Conservation (phyloP, 1,284 basidiomycete species). For the Taiwanofungus camphoratus region DNA sequence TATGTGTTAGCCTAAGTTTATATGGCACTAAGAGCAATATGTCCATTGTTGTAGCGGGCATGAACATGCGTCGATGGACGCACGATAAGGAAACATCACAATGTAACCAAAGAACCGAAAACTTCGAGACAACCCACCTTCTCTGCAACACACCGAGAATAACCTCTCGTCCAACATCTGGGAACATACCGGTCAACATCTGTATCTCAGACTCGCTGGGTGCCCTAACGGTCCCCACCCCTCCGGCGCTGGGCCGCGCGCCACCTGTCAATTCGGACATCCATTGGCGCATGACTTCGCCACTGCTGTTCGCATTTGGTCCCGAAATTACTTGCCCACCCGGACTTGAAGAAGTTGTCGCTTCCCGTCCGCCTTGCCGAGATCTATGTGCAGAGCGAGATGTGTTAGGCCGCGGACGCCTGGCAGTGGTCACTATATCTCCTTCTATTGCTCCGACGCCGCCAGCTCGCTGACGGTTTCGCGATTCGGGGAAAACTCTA, state of each 20-base stretch:
- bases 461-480: conserved; percentile 21
- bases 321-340: conserved; percentile 10
- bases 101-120: conserved; percentile 2
- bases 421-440: conserved; percentile 56
- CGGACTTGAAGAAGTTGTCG: too few species aligned
- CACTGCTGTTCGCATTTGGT: conserved; percentile 1
- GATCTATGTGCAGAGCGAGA: conserved; percentile 5
- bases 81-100: too few species aligned
- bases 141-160: conserved; percentile 76
- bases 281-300: conserved; percentile 69
- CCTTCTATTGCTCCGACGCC: conserved; percentile 29
- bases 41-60: too few species aligned
- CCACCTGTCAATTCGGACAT: conserved; percentile 74
- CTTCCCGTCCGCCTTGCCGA: too few species aligned
- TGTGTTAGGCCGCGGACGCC: conserved; percentile 13
- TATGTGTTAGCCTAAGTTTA: too few species aligned
- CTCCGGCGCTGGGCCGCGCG: conserved; percentile 33
- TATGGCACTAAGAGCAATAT: too few species aligned
- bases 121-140: conserved; percentile 48
- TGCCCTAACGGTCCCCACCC: conserved; percentile 49
- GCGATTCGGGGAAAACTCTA: conserved; percentile 50
- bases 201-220: conserved; percentile 72
- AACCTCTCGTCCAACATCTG: conserved; percentile 68
- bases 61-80: too few species aligned
- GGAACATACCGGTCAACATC: conserved; percentile 78